These are phyloP conservation scores for Cercospora sp. DNA, from an alignment of 2,329 filamentous ascomycete genomes.

Conservation along the genomic window DNA sequence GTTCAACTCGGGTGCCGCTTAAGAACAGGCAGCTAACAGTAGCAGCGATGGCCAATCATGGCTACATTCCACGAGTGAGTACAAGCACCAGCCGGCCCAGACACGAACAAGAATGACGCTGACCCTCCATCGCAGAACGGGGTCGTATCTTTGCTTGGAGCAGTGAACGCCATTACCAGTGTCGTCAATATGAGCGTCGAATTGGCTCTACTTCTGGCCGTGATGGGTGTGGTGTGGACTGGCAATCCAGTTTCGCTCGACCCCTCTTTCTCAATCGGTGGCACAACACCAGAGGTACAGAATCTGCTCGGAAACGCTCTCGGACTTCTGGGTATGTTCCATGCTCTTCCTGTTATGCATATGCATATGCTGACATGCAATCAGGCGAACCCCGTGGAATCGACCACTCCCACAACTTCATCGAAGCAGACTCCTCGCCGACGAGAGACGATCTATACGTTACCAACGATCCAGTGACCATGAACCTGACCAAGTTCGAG, in stretches of 20 bases:
- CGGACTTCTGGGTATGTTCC: conserved; percentile 24
- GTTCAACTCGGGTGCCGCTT: too few relatives aligned
- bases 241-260: conserved; percentile 46
- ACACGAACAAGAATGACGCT: neutral
- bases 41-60: conserved; percentile 24
- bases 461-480: conserved; percentile 48
- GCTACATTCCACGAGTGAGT: conserved; percentile 17
- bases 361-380: neutral
- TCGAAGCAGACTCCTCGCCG: conserved; percentile 56
- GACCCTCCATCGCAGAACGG: conserved; percentile 14
- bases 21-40: neutral
- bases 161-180: conserved; percentile 20
- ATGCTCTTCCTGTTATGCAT: too few relatives aligned
- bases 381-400: conserved; percentile 38
- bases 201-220: conserved; percentile 33
- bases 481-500: conserved; percentile 56
- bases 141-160: conserved; percentile 25
- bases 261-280: conserved; percentile 35
- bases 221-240: conserved; percentile 37
- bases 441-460: conserved; percentile 56
- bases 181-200: conserved; percentile 37
- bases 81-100: neutral
- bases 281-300: conserved; percentile 31
- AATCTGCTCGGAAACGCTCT: conserved; percentile 49
- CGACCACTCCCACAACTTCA: conserved; percentile 55